Evolutionary conservation across 2,329 filamentous ascomycete species (phyloP).

Genomic region (Hypoxylon sp.): DNA sequence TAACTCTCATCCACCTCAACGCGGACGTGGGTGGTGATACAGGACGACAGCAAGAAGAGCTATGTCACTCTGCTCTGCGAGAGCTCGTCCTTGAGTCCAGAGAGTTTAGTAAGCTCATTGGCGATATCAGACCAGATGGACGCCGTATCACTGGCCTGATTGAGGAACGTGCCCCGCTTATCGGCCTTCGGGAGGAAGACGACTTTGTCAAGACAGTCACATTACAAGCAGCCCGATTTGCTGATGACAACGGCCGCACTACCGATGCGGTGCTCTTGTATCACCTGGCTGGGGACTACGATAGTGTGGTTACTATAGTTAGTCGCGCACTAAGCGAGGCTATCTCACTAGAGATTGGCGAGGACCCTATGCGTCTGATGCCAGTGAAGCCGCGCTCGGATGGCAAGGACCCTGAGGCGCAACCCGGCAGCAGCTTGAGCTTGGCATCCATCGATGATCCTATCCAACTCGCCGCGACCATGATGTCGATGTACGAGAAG

Average conservation of each 20-base stretch:
- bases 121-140: constrained; percentile 90
- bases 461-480: constrained; percentile 70
- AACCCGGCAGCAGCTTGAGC: constrained; percentile 71
- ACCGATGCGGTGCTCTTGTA: constrained; percentile 96
- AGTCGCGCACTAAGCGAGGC: constrained; percentile 92
- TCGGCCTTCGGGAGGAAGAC: constrained; percentile 82
- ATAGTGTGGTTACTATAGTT: constrained; percentile 91
- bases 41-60: constrained; percentile 80
- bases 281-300: constrained; percentile 94
- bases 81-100: constrained; percentile 97
- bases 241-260: constrained; percentile 92
- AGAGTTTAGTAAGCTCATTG: constrained; percentile 93
- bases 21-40: constrained; percentile 81
- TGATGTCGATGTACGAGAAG: constrained; percentile 74
- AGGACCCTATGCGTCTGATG: constrained; percentile 82
- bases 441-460: constrained; percentile 73
- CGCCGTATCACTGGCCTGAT: constrained; percentile 88
- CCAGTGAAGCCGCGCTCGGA: constrained; percentile 80
- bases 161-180: constrained; percentile 85
- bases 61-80: constrained; percentile 93
- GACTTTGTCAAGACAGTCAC: constrained; percentile 95
- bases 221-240: constrained; percentile 89
- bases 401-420: constrained; percentile 57
- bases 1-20: constrained; percentile 92
- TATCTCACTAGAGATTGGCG: constrained; percentile 86